A percentile compares a stretch with the other conserved stretches of the same genome.
Evolutionary conservation across 768 basidiomycete genomes (phyloP).

Genomic region (Termitomyces sp.): DNA sequence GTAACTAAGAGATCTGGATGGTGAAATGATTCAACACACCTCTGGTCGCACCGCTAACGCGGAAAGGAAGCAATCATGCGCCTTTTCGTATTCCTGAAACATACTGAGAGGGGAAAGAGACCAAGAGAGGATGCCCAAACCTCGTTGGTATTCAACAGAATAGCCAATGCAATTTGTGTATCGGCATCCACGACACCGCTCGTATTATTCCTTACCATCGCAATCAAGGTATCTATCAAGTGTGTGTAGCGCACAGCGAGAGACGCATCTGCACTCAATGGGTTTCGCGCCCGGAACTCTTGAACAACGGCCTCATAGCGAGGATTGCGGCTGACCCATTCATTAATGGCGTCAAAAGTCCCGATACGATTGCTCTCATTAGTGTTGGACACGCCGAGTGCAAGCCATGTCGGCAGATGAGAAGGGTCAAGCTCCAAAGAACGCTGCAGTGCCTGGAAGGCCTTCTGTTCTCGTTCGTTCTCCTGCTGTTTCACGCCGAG

Average conservation of each 20-base stretch:
- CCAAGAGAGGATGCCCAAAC: conserved; percentile 35
- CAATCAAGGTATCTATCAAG: conserved; percentile 77
- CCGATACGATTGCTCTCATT: conserved; percentile 79
- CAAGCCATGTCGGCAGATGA: conserved; percentile 82
- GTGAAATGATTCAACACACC: conserved; percentile 40
- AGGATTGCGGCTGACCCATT: conserved; percentile 76
- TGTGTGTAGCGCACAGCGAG: conserved; percentile 42
- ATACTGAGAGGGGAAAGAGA: conserved; percentile 5
- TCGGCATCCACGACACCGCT: conserved; percentile 81
- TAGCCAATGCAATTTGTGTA: conserved; percentile 91
- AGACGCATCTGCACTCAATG: conserved; percentile 27
- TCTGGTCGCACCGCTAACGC: conserved; percentile 87
- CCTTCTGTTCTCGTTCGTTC: conserved; percentile 92
- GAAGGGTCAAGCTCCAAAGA: conserved; percentile 80
- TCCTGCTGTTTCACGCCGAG: conserved; percentile 98
- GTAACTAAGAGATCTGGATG: background rate
- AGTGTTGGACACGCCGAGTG: conserved; percentile 85
- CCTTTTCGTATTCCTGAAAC: conserved; percentile 81
- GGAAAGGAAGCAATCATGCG: conserved; percentile 90
- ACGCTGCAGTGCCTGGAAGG: conserved; percentile 79
- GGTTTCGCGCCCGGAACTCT: conserved; percentile 34
- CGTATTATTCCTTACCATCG: conserved; percentile 65
- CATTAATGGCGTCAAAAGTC: conserved; percentile 78
- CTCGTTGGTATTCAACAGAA: conserved; percentile 90
- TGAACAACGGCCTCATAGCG: conserved; percentile 48